Conservation (phyloP, 2,329 filamentous ascomycete genomes). For the Sclerotinia minor region DNA sequence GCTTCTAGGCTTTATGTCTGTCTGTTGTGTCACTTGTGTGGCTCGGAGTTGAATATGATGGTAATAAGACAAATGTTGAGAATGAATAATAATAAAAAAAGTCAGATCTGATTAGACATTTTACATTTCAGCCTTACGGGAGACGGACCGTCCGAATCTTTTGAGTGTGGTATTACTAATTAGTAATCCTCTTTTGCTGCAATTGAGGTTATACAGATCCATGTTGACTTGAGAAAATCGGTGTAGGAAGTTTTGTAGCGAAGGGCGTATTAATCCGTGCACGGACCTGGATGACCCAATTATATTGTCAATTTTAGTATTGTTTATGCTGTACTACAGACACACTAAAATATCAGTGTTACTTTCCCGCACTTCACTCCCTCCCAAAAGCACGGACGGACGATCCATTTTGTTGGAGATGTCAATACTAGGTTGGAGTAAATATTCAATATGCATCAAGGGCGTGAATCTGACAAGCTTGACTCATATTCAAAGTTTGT, state of each 20-base stretch:
- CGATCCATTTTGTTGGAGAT: constrained; percentile 3
- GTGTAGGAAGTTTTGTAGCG: background rate
- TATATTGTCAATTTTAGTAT: background rate
- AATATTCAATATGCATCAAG: background rate
- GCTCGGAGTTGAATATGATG: background rate
- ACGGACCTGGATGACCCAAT: background rate
- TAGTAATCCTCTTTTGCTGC: background rate
- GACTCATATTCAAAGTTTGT: constrained; percentile 13
- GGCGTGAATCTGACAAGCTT: constrained; percentile 18
- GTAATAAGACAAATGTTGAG: too few species aligned
- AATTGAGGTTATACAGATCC: background rate
- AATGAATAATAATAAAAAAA: background rate
- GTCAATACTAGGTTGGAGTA: background rate
- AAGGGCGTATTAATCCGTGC: background rate
- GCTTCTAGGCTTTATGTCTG: background rate
- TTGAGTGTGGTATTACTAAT: background rate
- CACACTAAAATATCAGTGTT: background rate
- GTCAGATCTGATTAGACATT: background rate
- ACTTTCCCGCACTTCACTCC: background rate
- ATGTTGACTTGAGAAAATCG: background rate
- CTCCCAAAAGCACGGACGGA: background rate
- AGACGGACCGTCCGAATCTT: background rate
- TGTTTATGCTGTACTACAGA: background rate
- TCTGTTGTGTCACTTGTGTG: background rate
- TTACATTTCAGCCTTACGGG: background rate